Conservation (phyloP, 2,329 filamentous ascomycete species). For the Xylariomycetidae sp. region DNA sequence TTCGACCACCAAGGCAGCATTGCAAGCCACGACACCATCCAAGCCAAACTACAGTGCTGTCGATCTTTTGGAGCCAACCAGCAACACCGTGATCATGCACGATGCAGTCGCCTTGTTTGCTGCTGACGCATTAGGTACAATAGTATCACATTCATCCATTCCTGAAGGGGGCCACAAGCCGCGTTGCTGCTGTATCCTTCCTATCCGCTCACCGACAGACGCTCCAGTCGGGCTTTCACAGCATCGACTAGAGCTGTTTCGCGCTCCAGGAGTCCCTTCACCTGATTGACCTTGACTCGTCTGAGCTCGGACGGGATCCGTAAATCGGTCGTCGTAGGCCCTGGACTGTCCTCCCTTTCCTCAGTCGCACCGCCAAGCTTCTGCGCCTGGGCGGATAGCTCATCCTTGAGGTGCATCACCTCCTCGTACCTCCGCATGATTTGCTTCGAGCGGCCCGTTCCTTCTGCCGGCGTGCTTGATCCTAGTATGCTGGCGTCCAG, state of each 20-base stretch:
- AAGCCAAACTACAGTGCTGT: no score
- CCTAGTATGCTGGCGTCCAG: constrained; percentile 36
- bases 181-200: constrained; percentile 5
- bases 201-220: constrained; percentile 35
- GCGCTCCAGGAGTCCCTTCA: constrained; percentile 57
- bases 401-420: constrained; percentile 46
- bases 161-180: constrained; percentile 4
- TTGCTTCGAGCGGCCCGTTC: constrained; percentile 38
- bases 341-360: constrained; percentile 22
- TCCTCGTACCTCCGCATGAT: constrained; percentile 53
- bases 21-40: no score
- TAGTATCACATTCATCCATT: neutral
- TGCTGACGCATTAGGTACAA: no score
- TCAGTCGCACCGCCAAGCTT: constrained; percentile 28
- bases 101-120: no score
- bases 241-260: constrained; percentile 65
- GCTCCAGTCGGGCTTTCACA: constrained; percentile 56
- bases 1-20: no score
- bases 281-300: constrained; percentile 56
- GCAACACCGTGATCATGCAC: no score
- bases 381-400: constrained; percentile 46
- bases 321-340: constrained; percentile 34
- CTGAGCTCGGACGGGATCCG: constrained; percentile 55
- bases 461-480: constrained; percentile 23
- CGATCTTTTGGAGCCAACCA: no score